Conservation (phyloP, 768 basidiomycete species). For the Crepidotus variabilis region DNA sequence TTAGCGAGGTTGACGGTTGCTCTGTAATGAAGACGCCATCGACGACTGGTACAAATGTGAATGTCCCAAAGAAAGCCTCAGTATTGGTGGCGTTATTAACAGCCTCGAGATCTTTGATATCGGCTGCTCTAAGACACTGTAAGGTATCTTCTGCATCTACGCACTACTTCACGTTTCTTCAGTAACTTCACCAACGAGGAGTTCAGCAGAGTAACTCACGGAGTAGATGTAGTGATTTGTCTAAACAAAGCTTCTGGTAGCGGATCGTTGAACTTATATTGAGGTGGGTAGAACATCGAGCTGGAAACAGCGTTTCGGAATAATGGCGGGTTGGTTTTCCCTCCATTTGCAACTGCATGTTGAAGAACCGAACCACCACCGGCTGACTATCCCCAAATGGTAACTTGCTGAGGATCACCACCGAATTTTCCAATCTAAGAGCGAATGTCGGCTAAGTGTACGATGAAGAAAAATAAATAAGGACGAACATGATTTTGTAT, state of each 20-base stretch:
- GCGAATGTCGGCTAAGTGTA: background rate
- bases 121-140: slow-evolving; percentile 34
- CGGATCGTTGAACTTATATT: slow-evolving; percentile 38
- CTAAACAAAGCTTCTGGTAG: slow-evolving; percentile 28
- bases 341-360: slow-evolving; percentile 42
- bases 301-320: slow-evolving; percentile 42
- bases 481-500: slow-evolving; percentile 32
- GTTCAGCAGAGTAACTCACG: background rate
- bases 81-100: slow-evolving; percentile 20
- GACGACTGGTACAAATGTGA: slow-evolving; percentile 39
- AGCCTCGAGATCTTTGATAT: slow-evolving; percentile 25
- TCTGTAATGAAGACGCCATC: slow-evolving; percentile 44
- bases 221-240: background rate
- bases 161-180: slow-evolving; percentile 25
- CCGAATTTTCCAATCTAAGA: slow-evolving; percentile 35
- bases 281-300: slow-evolving; percentile 40
- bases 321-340: slow-evolving; percentile 39
- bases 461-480: background rate
- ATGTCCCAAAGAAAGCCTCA: slow-evolving; percentile 35
- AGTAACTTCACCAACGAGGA: background rate
- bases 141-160: slow-evolving; percentile 26
- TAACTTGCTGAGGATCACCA: slow-evolving; percentile 34
- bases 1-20: slow-evolving; percentile 34
- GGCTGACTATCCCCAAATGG: slow-evolving; percentile 42
- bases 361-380: slow-evolving; percentile 49